Evolutionary conservation across 257 asterid genomes (phyloP), one percentile per base, ranked within the genome.

Genomic region (Anisodus tanguticus): DNA sequence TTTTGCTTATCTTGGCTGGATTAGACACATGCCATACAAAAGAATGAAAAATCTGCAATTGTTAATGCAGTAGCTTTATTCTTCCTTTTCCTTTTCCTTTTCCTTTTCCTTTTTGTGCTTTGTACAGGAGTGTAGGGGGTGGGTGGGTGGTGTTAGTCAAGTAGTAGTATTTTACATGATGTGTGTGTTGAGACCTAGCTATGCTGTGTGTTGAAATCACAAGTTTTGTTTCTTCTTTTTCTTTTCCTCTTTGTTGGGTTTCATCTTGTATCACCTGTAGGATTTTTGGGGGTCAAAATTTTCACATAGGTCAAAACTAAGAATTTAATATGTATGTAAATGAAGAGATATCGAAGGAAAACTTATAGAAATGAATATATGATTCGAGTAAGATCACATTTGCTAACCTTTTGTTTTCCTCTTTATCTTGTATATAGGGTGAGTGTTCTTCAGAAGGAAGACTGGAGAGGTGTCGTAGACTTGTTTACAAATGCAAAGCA

Each of bases 401-500:
- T 97, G 12, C 64, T 77, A 53, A 77, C 45, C 49, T 51, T 77
- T 77, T 35, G 19, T 16, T 60, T 60, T 37, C 63, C 60, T 60
- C 68, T 83, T 72, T 53, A 12, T 82, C 51, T 67, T 87, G 86
- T 63, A 60, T 63, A 60, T 92, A 97, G 99, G 99, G 91, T 82
- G 55, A 89, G 87, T 83, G 88, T 91, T 53, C 86, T 95, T 31
- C 93, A 89, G 83, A 93, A 88, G 91, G 99, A 93, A 89, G 99
- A 95, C 82, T 93, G 97, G 99, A 95, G 88, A 90, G 92, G 97
- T 79, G 87, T 93, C n/a, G 85, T 90, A 60, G 95, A 93, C 69
- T 90, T 95, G 78, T 96, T 95, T 64, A 86, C 95, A 64, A 97
- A 93, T 87, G 99, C 98, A 51, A 97, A 92, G 91, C 99, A 93